Base-by-base conservation (phyloP, 495 filamentous ascomycete species). In the Aspergillus baeticus region DNA sequence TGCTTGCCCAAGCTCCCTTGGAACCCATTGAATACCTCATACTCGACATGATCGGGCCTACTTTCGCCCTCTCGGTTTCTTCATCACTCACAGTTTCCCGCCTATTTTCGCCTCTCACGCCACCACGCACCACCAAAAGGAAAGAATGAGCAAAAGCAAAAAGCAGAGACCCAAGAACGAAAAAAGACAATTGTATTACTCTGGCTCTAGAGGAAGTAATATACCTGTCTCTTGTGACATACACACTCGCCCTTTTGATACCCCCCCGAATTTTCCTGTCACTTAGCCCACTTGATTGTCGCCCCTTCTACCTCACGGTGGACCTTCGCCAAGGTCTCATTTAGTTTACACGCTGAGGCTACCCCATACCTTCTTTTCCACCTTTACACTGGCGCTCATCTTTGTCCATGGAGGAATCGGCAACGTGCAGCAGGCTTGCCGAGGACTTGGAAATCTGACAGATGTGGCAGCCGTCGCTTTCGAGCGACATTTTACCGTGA, bases 391-490 rank as follows among this genome's bases (percentile, higher is more conserved):
- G 72, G 72, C 72, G 72, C 72, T 72, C 70, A 69, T 72, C 64
- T 55, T 57, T 59, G 57, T 39, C 54, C 45, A 46, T 35, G 39
- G 26, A 29, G 51, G 21, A 15, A 44, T 34, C 52, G 33, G 36
- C 35, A 42, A 45, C 29, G 34, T 45, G 31, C 26, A 49, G 38
- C 21, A 21, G 59, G 54, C 37, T 52, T 21, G 49, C 36, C 26
- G 49, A 26, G 55, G 55, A 50, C 41, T n/a, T 42, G 51, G 43
- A 52, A 48, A 14, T 43, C 21, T 20, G 15, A 44, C 29, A n/a
- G 62, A 61, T 58, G 62, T 75, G 72, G 72, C 72, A 75, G 72
- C 72, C 72, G 72, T 75, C 69, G 68, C 70, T 66, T 51, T n/a
- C 42, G 22, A 48, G 63, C 62, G 63, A 65, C 59, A 51, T 38